Evolutionary conservation across 139 green algal genomes (phyloP).

Genomic region (Chlamydomonas urium): DNA sequence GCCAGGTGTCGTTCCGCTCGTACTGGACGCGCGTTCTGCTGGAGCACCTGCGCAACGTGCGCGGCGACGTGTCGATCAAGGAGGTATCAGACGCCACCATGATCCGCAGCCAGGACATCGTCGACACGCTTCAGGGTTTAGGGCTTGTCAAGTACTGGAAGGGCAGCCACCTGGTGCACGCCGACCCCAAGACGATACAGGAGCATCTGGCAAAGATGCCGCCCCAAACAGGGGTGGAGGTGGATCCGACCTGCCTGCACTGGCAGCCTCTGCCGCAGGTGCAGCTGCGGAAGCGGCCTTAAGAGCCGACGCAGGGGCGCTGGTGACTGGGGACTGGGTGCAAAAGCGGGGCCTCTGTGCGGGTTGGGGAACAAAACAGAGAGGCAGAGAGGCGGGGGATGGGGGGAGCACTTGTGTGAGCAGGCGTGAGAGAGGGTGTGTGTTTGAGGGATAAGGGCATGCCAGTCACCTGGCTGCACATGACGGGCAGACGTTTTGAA

Average conservation of each 20-base stretch:
- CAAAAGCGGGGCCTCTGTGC: no score
- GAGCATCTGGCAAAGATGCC: constrained; percentile 39
- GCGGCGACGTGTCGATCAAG: constrained; percentile 81
- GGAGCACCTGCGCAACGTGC: constrained; percentile 74
- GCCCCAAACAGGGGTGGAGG: constrained; percentile 30
- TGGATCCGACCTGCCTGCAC: constrained; percentile 51
- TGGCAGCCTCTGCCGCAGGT: constrained; percentile 47
- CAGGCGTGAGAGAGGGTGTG: no score
- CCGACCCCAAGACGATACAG: constrained; percentile 45
- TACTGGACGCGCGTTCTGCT: constrained; percentile 96
- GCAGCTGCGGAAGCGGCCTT: constrained; percentile 27
- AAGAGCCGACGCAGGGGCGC: no score
- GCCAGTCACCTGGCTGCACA: no score
- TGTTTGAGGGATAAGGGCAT: no score
- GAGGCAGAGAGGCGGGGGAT: no score
- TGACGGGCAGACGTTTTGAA: no score
- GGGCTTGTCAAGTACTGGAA: constrained; percentile 83
- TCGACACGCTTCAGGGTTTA: constrained; percentile 40
- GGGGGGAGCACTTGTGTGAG: no score
- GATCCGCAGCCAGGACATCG: constrained; percentile 43
- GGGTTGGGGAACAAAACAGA: no score
- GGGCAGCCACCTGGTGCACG: constrained; percentile 55
- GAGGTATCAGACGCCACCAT: constrained; percentile 67
- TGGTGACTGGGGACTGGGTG: no score
- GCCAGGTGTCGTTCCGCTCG: constrained; percentile 74